Percentiles rank a stretch among this genome's conserved stretches.
phyloP scores from a whole-genome alignment of 176 grass and related monocot genomes.

The Triticum turgidum region DNA sequence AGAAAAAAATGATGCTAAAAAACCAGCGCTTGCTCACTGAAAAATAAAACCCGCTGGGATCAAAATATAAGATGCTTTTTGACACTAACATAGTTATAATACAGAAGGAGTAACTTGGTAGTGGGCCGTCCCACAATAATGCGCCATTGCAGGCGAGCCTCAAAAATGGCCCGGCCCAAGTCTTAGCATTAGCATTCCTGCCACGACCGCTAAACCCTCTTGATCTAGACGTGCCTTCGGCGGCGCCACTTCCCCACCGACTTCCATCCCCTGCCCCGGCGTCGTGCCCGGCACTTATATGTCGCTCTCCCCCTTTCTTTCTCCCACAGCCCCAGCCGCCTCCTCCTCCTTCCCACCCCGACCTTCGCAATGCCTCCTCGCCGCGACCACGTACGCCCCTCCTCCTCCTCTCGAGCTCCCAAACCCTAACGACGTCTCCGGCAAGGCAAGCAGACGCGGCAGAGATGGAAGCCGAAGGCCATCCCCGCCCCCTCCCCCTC shows the following conservation, averaged over 20 bases:
- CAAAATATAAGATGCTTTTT: too few species aligned
- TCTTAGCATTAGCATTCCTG: not conserved
- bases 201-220: not conserved
- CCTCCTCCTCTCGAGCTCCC: not conserved
- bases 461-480: constrained; percentile 51
- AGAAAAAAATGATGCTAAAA: too few species aligned
- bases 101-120: too few species aligned
- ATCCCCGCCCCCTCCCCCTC: not conserved
- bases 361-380: constrained; percentile 26
- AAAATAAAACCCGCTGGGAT: too few species aligned
- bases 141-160: too few species aligned
- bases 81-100: too few species aligned
- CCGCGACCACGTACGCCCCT: constrained; percentile 18
- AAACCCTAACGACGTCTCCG: not conserved
- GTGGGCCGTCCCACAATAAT: too few species aligned
- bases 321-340: constrained; percentile 22
- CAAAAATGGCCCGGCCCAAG: too few species aligned
- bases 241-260: not conserved
- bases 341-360: constrained; percentile 17
- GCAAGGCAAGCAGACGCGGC: constrained; percentile 36
- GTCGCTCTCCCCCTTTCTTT: constrained; percentile 13
- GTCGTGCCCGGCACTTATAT: not conserved
- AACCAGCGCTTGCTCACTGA: too few species aligned
- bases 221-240: not conserved
- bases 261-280: not conserved